Conservation (phyloP, 2,329 filamentous ascomycete genomes). For the Fusarium buxicola region DNA sequence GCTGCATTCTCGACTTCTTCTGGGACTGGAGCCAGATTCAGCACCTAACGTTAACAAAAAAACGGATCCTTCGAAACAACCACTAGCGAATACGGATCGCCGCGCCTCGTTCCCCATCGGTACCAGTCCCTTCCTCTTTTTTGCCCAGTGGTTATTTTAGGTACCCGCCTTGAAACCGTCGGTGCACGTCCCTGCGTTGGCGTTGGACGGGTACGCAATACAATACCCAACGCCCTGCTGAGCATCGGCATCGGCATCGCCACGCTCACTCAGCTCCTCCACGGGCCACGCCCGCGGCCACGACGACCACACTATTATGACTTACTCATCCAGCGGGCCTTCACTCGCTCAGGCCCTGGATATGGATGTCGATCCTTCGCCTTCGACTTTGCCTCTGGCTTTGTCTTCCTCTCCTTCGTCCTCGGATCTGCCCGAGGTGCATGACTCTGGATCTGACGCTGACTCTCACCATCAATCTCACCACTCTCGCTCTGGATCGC, state of each 20-base stretch:
- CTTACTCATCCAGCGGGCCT: constrained; percentile 51
- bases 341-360: constrained; percentile 54
- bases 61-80: constrained; percentile 24
- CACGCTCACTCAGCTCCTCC: constrained; percentile 33
- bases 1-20: constrained; percentile 12
- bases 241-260: constrained; percentile 39
- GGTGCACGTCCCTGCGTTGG: constrained; percentile 38
- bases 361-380: constrained; percentile 42
- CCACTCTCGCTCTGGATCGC: constrained; percentile 33
- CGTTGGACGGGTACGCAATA: constrained; percentile 36
- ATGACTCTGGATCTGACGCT: constrained; percentile 40
- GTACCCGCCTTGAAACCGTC: constrained; percentile 36
- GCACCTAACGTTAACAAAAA: constrained; percentile 16
- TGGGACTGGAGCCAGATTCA: constrained; percentile 8
- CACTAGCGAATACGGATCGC: constrained; percentile 45
- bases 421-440: constrained; percentile 29
- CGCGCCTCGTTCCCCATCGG: constrained; percentile 29
- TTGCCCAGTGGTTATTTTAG: constrained; percentile 38
- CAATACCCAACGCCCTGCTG: constrained; percentile 22
- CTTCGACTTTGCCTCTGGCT: constrained; percentile 34
- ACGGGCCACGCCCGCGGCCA: constrained; percentile 46
- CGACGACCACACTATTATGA: constrained; percentile 47
- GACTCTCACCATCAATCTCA: constrained; percentile 40
- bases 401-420: constrained; percentile 37
- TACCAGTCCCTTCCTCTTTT: constrained; percentile 27